A percentile compares a stretch with the other conserved stretches of the same genome.
These are phyloP conservation scores for Kuraishia floccosa DNA, from an alignment of 805 yeast species.

Conservation along the genomic window DNA sequence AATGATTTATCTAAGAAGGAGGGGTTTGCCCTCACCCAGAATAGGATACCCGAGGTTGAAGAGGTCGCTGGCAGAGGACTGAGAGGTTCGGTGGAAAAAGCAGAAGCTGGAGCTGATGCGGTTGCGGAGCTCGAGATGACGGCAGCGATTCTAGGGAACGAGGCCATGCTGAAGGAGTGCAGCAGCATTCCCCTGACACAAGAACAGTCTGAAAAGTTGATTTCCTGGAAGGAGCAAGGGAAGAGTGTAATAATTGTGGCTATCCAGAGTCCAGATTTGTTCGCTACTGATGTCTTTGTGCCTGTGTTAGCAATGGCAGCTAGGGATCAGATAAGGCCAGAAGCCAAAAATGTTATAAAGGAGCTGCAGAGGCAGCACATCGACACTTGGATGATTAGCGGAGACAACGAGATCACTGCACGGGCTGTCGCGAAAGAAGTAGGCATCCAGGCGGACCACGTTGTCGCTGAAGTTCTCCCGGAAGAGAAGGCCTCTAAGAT, in stretches of 20 bases:
- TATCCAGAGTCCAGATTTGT: conserved; percentile 17
- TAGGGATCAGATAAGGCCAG: conserved; percentile 50
- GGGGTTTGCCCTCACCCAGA: conserved; percentile 12
- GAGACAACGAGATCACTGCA: conserved; percentile 62
- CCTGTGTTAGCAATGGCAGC: conserved; percentile 42
- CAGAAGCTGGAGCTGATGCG: conserved; percentile 7
- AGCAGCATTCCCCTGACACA: conserved; percentile 21
- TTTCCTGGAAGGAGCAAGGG: conserved; percentile 49
- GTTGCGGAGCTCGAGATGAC: conserved; percentile 15
- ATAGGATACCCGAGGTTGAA: conserved; percentile 32
- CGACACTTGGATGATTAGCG: conserved; percentile 67
- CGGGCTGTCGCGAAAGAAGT: conserved; percentile 52
- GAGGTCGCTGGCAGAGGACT: conserved; percentile 55
- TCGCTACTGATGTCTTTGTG: conserved; percentile 17
- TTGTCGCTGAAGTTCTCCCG: conserved; percentile 65
- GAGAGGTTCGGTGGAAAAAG: conserved; percentile 26
- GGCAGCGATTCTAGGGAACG: conserved; percentile 47
- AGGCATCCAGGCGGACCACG: conserved; percentile 38
- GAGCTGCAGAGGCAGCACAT: conserved; percentile 28
- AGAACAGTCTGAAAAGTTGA: conserved; percentile 21
- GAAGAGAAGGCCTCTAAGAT: conserved; percentile 58
- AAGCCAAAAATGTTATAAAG: conserved; percentile 39
- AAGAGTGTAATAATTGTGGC: conserved; percentile 55
- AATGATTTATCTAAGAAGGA: conserved; percentile 7
- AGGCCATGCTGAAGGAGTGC: conserved; percentile 39